Conservation (phyloP, 345 rosid species). For the Capsella bursapastoris region DNA sequence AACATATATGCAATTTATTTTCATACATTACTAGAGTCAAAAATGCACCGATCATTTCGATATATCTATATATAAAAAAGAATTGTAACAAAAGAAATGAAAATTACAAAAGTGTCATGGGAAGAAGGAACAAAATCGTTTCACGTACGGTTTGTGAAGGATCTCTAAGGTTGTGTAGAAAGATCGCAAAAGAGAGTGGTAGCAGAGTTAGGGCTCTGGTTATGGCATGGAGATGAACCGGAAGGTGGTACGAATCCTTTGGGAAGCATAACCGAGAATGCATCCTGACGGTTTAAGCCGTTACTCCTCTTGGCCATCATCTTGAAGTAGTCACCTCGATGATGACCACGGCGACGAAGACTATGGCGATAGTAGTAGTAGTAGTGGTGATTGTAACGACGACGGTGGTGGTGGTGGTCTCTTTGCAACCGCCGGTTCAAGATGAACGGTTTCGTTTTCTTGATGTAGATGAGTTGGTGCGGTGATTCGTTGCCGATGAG, state of each 20-base stretch:
- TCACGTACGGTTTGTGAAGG: constrained; percentile 23
- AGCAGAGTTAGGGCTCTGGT: constrained; percentile 35
- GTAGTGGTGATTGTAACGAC: constrained; percentile 21
- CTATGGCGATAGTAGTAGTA: constrained; percentile 26
- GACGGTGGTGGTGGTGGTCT: constrained; percentile 20
- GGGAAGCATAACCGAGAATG: constrained; percentile 41
- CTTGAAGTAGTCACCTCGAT: constrained; percentile 34
- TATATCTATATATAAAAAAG: background rate
- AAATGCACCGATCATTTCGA: constrained; percentile 13
- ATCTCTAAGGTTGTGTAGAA: constrained; percentile 35
- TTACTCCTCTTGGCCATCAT: constrained; percentile 37
- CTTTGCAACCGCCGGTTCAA: constrained; percentile 18
- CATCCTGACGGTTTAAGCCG: constrained; percentile 34
- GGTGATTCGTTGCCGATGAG: constrained; percentile 6
- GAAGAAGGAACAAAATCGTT: constrained; percentile 33
- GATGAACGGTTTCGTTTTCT: constrained; percentile 41
- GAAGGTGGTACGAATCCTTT: constrained; percentile 44
- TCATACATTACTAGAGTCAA: constrained; percentile 16
- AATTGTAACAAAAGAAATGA: background rate
- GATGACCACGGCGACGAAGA: constrained; percentile 39
- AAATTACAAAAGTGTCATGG: constrained; percentile 25
- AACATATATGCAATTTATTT: constrained; percentile 7
- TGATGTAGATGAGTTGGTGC: constrained; percentile 40
- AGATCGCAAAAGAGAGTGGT: constrained; percentile 34
- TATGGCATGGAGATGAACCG: constrained; percentile 44